Base-by-base conservation (phyloP, 192 early-diverging fungal species). In the Neocallimastix lanati region DNA sequence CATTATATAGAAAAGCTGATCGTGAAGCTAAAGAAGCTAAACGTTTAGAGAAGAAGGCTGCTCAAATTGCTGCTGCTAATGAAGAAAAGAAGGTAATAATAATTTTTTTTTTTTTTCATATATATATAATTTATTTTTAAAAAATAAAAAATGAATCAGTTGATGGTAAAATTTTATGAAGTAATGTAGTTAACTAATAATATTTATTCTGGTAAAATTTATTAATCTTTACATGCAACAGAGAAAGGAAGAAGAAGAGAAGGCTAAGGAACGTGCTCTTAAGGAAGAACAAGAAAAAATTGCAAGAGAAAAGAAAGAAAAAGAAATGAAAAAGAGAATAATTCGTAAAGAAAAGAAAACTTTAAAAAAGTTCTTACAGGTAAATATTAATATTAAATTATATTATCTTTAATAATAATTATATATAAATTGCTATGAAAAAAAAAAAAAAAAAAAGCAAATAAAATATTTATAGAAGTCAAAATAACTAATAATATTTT, bases 331-430 rank as follows among this genome's bases (percentile, higher is more conserved):
- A 80, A 95, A 96, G 88, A 94, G 94, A 86, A 87, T 86, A 77
- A 87, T 96, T 83, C 92, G 93, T 85, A 95, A 94, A 88, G 93
- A 96, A 86, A 93, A 95, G 90, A 96, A 96, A 85, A 88, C 87
- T 77, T 88, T 99, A 84, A 92, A 92, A 87, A 83, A 88, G 16
- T 84, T 94, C 76, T 88, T 94, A 50, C 40, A 50, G 21, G 40
- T 50, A 50, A 13, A 13, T 21, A 13, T 50, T 50, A 14, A 14
- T 14, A 14, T 14, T 38, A 38, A 4, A 12, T 38, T 35, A 35
- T 7, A 35, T 35, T 35, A 37, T 37, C 13, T 13, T 13, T 37
- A 13, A 37, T 6, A 33, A 33, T 33, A 33, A 6, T 33, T 33
- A 33, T 6, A 33, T 33, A 6, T 33, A 6, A 33, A 11, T 33